Percentiles rank a stretch among this genome's conserved stretches.
phyloP scores from a whole-genome alignment of 768 basidiomycete species.

The Gloeopeniophorella convolvens region DNA sequence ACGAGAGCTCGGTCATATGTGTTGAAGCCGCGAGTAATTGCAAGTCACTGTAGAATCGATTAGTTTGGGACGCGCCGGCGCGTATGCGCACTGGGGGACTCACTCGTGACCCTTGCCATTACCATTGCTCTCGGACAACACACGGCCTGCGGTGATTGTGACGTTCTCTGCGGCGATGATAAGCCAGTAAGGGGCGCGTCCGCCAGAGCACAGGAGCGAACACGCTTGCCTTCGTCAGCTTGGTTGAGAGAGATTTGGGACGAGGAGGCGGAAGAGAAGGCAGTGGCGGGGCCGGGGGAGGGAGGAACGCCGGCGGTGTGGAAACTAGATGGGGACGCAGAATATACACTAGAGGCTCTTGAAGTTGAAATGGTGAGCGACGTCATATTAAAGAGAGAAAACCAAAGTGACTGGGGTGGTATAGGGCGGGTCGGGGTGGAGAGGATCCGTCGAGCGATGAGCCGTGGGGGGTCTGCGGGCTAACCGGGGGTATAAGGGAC shows the following conservation, averaged over 20 bases:
- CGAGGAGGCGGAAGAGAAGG: slow-evolving; percentile 41
- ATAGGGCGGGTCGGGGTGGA: slow-evolving; percentile 18
- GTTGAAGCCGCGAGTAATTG: slow-evolving; percentile 73
- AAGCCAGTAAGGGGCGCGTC: slow-evolving; percentile 15
- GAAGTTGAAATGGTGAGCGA: slow-evolving; percentile 13
- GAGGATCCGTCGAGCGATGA: slow-evolving; percentile 49
- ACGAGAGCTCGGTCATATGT: slow-evolving; percentile 82
- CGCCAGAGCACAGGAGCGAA: neutral
- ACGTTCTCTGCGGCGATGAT: slow-evolving; percentile 47
- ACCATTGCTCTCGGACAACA: slow-evolving; percentile 39
- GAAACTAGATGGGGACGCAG: slow-evolving; percentile 25
- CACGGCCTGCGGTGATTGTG: slow-evolving; percentile 57
- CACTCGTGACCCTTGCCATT: slow-evolving; percentile 64
- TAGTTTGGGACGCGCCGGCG: neutral
- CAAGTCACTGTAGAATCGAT: slow-evolving; percentile 47
- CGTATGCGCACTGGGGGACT: slow-evolving; percentile 27
- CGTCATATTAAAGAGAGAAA: slow-evolving; percentile 23
- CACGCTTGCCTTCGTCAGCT: slow-evolving; percentile 55
- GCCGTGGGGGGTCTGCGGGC: slow-evolving; percentile 35
- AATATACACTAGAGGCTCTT: slow-evolving; percentile 17
- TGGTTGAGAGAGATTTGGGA: slow-evolving; percentile 48
- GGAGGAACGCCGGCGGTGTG: slow-evolving; percentile 24
- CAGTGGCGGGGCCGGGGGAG: slow-evolving; percentile 22
- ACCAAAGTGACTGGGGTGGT: slow-evolving; percentile 15
- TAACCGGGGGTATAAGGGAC: slow-evolving; percentile 39